phyloP scores from a whole-genome alignment of 179 eudicot genomes.

The Silene noctiflora region DNA sequence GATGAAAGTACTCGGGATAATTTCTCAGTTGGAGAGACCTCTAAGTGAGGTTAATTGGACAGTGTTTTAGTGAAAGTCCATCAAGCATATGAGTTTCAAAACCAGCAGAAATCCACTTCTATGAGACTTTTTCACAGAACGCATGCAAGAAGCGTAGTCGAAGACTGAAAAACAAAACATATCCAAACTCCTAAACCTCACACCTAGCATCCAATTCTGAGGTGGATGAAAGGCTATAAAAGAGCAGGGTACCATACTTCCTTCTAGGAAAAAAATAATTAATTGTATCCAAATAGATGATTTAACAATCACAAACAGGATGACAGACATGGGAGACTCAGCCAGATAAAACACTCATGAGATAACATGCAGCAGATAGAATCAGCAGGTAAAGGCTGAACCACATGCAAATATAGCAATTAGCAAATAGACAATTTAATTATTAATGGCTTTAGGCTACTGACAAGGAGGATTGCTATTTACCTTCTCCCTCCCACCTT shows the following conservation, averaged over 20 bases:
- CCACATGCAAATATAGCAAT: conserved; percentile 18
- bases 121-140: background rate
- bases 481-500: too few relatives aligned
- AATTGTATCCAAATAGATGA: too few relatives aligned
- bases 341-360: too few relatives aligned
- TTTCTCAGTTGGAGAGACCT: too few relatives aligned
- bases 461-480: too few relatives aligned
- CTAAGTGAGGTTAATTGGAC: background rate
- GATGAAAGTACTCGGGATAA: too few relatives aligned
- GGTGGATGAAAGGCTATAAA: too few relatives aligned
- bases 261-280: too few relatives aligned
- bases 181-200: background rate
- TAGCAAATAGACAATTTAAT: background rate
- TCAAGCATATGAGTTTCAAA: background rate
- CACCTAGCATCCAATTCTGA: conserved; percentile 2
- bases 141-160: background rate
- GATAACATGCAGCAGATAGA: conserved; percentile 1
- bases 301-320: too few relatives aligned
- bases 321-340: too few relatives aligned
- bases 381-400: conserved; percentile 16
- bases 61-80: background rate
- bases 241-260: too few relatives aligned
- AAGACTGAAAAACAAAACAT: too few relatives aligned
- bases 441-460: conserved; percentile 7
- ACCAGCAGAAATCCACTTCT: background rate